Evolutionary conservation across 352 stramenopile genomes (phyloP).

Genomic region (Phytopythium sindhum): DNA sequence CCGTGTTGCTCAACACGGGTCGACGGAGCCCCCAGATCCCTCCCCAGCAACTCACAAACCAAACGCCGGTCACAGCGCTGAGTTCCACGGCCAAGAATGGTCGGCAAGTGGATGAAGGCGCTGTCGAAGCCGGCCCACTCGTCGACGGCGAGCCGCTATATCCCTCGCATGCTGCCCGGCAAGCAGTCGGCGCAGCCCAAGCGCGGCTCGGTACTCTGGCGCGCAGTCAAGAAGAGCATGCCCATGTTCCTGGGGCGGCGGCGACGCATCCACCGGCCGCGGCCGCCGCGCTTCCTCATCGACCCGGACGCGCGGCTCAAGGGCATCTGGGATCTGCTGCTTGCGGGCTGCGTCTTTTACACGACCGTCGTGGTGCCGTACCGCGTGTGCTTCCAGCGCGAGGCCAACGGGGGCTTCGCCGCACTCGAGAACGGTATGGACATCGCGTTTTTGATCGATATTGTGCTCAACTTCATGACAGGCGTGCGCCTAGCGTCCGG

Average conservation of each 20-base stretch:
- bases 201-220: constrained; percentile 45
- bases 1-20: no score
- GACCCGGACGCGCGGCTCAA: constrained; percentile 57
- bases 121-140: background rate
- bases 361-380: constrained; percentile 74
- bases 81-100: background rate
- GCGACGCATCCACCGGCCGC: constrained; percentile 24
- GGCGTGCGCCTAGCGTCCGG: constrained; percentile 58
- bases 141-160: constrained; percentile 1
- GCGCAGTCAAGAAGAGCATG: constrained; percentile 48
- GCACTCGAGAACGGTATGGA: constrained; percentile 63
- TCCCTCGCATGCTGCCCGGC: background rate
- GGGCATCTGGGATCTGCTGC: constrained; percentile 59
- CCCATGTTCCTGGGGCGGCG: constrained; percentile 39
- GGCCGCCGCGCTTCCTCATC: constrained; percentile 50
- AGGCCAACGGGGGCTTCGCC: constrained; percentile 46
- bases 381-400: constrained; percentile 69
- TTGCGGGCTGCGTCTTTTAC: constrained; percentile 69
- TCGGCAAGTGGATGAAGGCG: background rate
- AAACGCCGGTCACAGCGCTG: no score
- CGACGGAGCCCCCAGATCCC: no score
- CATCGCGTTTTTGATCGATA: constrained; percentile 66
- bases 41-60: no score
- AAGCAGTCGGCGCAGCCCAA: constrained; percentile 15
- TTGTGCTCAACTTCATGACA: constrained; percentile 79